A percentile compares a stretch with the other conserved stretches of the same genome.
phyloP scores from a whole-genome alignment of 2,329 filamentous ascomycete species.

The Tolypocladium album region DNA sequence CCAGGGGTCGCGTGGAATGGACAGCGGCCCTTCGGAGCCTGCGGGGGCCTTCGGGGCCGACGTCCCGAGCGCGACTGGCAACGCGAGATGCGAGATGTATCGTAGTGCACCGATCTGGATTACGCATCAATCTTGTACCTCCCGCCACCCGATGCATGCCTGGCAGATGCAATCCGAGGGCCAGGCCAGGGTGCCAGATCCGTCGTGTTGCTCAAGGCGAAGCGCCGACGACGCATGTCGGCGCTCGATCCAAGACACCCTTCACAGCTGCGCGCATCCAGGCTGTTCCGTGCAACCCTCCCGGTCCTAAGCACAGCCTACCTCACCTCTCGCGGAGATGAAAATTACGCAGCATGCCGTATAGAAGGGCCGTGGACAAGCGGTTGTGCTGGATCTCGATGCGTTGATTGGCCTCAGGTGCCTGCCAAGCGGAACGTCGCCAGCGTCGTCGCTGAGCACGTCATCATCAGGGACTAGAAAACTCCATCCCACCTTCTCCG shows the following conservation, averaged over 20 bases:
- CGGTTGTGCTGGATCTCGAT: neutral
- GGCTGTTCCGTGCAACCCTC: neutral
- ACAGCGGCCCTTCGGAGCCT: neutral
- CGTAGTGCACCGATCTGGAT: neutral
- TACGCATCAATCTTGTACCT: neutral
- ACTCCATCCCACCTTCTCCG: neutral
- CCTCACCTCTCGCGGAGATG: neutral
- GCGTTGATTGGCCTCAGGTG: neutral
- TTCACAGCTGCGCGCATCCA: neutral
- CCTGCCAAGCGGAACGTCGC: neutral
- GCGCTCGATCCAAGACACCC: neutral
- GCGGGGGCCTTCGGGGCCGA: neutral
- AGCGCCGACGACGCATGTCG: neutral
- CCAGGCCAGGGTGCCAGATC: neutral
- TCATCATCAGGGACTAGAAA: conserved; percentile 4
- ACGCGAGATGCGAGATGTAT: neutral
- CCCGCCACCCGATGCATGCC: no score
- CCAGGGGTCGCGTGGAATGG: neutral
- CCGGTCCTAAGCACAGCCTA: neutral
- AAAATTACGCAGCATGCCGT: neutral
- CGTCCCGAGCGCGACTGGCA: neutral
- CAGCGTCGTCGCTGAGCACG: conserved; percentile 2
- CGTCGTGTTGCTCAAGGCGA: no score
- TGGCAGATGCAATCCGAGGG: neutral
- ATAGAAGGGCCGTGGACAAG: neutral